Base-by-base conservation (phyloP, 768 basidiomycete species). In the Clathrus columnatus region DNA sequence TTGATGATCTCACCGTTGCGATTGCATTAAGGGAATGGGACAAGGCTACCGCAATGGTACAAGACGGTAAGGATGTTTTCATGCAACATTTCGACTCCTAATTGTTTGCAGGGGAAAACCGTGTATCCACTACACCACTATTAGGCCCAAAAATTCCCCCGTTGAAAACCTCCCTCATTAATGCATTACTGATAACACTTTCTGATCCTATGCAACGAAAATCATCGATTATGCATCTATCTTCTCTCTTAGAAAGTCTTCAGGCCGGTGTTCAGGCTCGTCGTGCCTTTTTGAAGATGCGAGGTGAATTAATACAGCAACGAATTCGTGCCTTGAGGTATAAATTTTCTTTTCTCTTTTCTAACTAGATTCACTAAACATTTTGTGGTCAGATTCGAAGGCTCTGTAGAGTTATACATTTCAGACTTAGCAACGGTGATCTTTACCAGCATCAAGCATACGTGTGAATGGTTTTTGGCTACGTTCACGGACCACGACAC, bases 401-500 rank as follows among this genome's bases (percentile, higher is more conserved):
- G 95, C 2, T 83, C 93, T 63, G 82, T 94, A 29, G 80, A 78
- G 2, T 76, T 85, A 48, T 98, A 95, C 63, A 78, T 98, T 48
- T 85, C 82, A 29, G 91, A 97, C 64, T 74, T 98, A 29, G 82
- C 91, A 2, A 76, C 93, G 42, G 89, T 98, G 0, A 82, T 85
- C 56, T 98, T 98, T 63, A 96, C 93, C 0, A 84, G 90, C 1
- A 87, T 99, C 67, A 94, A 96, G 67, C 91, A 98, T 65, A 96
- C 94, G 1, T 23, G 21, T 28, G 95, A 99, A 70, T 99, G 96
- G 96, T 99, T 91, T 69, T 74, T 97, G 61, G 85, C 87, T 0
- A 93, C 91, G 55, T 99, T 96, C 70, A 89, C 86, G 68, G 96
- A 97, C 69, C 93, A 96, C 65, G 85, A 92, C 61, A 89, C 90